These are phyloP conservation scores for Micractinium sp. DNA, from an alignment of 139 green algal genomes.

Conservation along the genomic window DNA sequence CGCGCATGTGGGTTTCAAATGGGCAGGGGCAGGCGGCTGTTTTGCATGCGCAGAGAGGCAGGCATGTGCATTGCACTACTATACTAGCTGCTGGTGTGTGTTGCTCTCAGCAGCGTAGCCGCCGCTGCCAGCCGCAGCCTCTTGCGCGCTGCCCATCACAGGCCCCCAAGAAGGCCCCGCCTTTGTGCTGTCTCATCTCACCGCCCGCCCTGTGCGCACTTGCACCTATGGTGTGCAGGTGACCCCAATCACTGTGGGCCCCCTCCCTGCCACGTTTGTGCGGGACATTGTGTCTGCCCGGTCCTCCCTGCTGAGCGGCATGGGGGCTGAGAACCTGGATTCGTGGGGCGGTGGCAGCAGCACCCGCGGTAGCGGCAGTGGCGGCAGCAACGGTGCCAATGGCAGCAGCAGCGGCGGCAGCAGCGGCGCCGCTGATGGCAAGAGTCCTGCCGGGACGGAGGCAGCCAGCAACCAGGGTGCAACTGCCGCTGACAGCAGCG, in stretches of 20 bases:
- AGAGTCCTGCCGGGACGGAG: too few relatives aligned
- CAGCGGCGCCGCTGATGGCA: neutral
- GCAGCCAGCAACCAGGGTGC: neutral
- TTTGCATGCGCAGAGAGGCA: neutral
- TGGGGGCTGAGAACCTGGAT: conserved; percentile 32
- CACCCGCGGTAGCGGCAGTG: neutral
- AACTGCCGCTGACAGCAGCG: neutral
- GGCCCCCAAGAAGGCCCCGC: too few relatives aligned
- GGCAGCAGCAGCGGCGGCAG: neutral
- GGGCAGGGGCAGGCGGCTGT: neutral
- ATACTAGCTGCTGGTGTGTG: too few relatives aligned
- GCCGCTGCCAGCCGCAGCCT: neutral
- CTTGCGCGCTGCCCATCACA: neutral
- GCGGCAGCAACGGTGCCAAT: neutral
- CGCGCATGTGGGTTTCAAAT: neutral
- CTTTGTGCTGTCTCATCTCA: neutral
- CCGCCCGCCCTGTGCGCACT: neutral
- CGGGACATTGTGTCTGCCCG: conserved; percentile 22
- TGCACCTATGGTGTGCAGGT: neutral
- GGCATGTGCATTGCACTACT: too few relatives aligned
- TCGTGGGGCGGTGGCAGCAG: neutral
- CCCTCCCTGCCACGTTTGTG: conserved; percentile 32
- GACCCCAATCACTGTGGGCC: conserved; percentile 33
- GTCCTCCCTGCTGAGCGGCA: neutral
- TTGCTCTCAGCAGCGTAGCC: too few relatives aligned